Conservation (phyloP, 2,329 filamentous ascomycete species). For the Eutypella sp. region DNA sequence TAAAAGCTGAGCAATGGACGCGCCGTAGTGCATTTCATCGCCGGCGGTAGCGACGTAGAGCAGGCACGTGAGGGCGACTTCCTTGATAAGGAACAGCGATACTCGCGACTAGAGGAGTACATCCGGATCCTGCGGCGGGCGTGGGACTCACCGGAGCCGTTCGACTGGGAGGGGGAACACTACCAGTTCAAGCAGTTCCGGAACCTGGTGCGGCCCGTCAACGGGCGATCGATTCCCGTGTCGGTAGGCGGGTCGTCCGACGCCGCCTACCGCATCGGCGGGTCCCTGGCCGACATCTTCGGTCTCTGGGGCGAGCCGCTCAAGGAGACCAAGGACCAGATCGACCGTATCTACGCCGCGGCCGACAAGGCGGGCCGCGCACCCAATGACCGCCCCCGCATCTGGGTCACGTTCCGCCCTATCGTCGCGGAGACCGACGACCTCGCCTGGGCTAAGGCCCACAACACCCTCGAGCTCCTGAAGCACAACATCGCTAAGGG, state of each 20-base stretch:
- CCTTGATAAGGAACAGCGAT: constrained; percentile 51
- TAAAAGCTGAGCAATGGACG: constrained; percentile 44
- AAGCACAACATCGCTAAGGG: constrained; percentile 36
- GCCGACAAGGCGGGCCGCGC: constrained; percentile 51
- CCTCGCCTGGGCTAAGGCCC: constrained; percentile 56
- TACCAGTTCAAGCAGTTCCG: constrained; percentile 56
- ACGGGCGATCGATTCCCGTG: constrained; percentile 47
- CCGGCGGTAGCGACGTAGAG: constrained; percentile 55
- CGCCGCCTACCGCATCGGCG: constrained; percentile 55
- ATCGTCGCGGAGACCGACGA: constrained; percentile 58
- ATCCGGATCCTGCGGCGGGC: constrained; percentile 55
- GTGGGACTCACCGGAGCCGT: constrained; percentile 51
- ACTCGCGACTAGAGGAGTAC: constrained; percentile 55
- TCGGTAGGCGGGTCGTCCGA: constrained; percentile 56
- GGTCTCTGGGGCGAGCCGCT: constrained; percentile 60
- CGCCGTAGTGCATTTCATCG: constrained; percentile 59
- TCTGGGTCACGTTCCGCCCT: constrained; percentile 61
- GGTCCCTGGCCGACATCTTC: constrained; percentile 55
- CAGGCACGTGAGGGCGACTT: constrained; percentile 58
- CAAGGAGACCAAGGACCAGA: constrained; percentile 59
- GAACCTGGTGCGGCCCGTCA: constrained; percentile 48
- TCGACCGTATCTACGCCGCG: constrained; percentile 55
- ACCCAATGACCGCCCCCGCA: constrained; percentile 44
- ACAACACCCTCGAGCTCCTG: constrained; percentile 49
- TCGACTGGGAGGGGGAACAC: constrained; percentile 57